Evolutionary conservation across 148 eudicot species (phyloP).

Genomic region (Camellia japonica): DNA sequence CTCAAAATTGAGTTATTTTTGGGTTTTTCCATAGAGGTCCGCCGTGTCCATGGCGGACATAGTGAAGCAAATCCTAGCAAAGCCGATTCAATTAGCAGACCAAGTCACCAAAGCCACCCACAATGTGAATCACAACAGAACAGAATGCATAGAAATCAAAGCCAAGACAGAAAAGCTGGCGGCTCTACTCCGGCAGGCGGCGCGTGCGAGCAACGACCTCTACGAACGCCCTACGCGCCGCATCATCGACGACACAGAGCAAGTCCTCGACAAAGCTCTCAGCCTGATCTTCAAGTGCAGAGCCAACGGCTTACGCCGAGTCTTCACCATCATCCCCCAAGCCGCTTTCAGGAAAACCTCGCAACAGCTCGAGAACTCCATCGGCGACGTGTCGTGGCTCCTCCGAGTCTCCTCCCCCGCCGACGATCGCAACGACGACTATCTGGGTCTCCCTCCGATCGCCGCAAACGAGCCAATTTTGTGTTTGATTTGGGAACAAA

Average conservation of each 20-base stretch:
- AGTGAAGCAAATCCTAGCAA: conserved; percentile 23
- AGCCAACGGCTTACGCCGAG: conserved; percentile 46
- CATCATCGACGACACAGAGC: conserved; percentile 71
- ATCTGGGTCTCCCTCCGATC: conserved; percentile 75
- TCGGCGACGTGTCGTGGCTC: conserved; percentile 79
- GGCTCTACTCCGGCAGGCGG: conserved; percentile 67
- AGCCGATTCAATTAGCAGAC: conserved; percentile 25
- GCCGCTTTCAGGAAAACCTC: conserved; percentile 51
- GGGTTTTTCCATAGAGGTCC: conserved; percentile 5
- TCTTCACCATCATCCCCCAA: conserved; percentile 70
- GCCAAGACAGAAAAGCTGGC: conserved; percentile 56
- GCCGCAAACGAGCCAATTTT: conserved; percentile 86
- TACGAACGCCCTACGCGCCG: conserved; percentile 85
- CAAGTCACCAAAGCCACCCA: conserved; percentile 18
- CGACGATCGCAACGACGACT: conserved; percentile 58
- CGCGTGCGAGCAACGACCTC: conserved; percentile 62
- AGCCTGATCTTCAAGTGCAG: conserved; percentile 56
- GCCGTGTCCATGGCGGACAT: conserved; percentile 30
- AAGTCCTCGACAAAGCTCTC: conserved; percentile 61
- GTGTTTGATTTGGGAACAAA: conserved; percentile 84
- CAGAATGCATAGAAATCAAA: conserved; percentile 62
- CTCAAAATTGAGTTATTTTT: neutral
- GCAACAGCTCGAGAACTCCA: conserved; percentile 69
- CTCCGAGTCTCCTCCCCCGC: conserved; percentile 64
- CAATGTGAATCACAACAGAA: conserved; percentile 42